Evolutionary conservation across 345 rosid genomes (phyloP).

Genomic region (Salix udensis): DNA sequence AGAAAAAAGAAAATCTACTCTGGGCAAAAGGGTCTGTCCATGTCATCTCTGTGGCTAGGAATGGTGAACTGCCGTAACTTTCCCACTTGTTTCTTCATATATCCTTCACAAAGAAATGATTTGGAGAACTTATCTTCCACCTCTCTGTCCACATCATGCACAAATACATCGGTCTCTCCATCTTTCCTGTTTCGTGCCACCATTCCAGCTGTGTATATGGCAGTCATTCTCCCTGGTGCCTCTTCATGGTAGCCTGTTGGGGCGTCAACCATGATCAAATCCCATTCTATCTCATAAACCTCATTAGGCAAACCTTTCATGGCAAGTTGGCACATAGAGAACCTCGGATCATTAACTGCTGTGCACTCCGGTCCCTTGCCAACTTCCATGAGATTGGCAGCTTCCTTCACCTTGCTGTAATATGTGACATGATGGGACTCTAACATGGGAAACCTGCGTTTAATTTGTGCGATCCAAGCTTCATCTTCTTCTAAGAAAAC

Average conservation of each 20-base stretch:
- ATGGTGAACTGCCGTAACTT: conserved; percentile 75
- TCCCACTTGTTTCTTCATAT: conserved; percentile 71
- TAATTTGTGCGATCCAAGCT: conserved; percentile 77
- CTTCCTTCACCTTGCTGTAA: conserved; percentile 72
- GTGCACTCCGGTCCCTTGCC: conserved; percentile 74
- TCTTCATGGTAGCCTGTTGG: conserved; percentile 73
- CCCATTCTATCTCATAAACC: conserved; percentile 71
- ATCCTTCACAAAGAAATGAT: conserved; percentile 69
- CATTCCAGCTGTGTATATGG: conserved; percentile 81
- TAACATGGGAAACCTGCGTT: conserved; percentile 52
- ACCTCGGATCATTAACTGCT: conserved; percentile 56
- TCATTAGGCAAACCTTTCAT: conserved; percentile 72
- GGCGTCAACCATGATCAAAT: conserved; percentile 88
- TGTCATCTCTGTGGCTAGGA: conserved; percentile 60
- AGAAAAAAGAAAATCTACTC: conserved; percentile 10
- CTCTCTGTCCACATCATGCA: conserved; percentile 77
- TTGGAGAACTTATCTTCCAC: conserved; percentile 72
- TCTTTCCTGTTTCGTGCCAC: conserved; percentile 70
- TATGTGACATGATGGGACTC: conserved; percentile 72
- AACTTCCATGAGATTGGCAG: conserved; percentile 58
- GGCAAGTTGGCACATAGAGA: conserved; percentile 79
- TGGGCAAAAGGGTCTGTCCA: conserved; percentile 62
- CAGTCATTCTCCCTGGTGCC: conserved; percentile 88
- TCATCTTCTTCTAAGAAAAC: conserved; percentile 86
- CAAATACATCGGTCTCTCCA: conserved; percentile 79